phyloP scores from a whole-genome alignment of 202 grass and related monocot species.

The Carex arenaria region DNA sequence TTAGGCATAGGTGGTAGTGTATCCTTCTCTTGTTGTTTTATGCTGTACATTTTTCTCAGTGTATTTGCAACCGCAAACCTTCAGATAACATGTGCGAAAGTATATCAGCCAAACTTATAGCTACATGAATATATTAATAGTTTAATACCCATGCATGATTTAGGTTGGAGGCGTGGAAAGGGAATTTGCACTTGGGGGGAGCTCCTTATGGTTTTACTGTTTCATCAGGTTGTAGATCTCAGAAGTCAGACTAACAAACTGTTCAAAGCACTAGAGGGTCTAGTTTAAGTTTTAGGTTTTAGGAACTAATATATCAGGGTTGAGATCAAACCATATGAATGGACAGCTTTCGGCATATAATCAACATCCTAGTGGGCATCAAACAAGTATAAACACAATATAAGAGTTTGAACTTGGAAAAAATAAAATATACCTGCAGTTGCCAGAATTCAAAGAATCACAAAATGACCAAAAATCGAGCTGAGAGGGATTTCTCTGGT shows the following conservation, averaged over 20 bases:
- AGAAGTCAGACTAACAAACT: not conserved
- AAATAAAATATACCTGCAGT: constrained; percentile 67
- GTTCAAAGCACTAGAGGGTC: not conserved
- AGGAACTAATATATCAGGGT: not conserved
- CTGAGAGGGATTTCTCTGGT: constrained; percentile 54
- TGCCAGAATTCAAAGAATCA: constrained; percentile 91
- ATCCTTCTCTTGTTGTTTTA: constrained; percentile 56
- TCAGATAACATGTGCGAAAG: not conserved
- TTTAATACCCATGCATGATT: not conserved
- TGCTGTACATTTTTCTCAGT: constrained; percentile 76
- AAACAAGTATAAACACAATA: constrained; percentile 12
- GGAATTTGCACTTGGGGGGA: constrained; percentile 6
- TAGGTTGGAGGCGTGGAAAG: constrained; percentile 2
- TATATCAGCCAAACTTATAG: constrained; percentile 13
- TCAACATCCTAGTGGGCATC: not conserved
- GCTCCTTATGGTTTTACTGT: not conserved
- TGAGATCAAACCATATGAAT: constrained; percentile 7
- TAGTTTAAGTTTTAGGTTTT: not conserved
- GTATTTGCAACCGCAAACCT: constrained; percentile 64
- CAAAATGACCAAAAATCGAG: constrained; percentile 91
- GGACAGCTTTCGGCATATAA: constrained; percentile 11
- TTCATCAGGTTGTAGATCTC: not conserved
- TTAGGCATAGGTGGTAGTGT: constrained; percentile 66
- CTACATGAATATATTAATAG: constrained; percentile 24
- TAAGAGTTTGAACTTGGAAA: constrained; percentile 20